A percentile compares a stretch with the other conserved stretches of the same genome.
These are phyloP conservation scores for Yarrowia deformans DNA, from an alignment of 805 yeast species.

Conservation along the genomic window DNA sequence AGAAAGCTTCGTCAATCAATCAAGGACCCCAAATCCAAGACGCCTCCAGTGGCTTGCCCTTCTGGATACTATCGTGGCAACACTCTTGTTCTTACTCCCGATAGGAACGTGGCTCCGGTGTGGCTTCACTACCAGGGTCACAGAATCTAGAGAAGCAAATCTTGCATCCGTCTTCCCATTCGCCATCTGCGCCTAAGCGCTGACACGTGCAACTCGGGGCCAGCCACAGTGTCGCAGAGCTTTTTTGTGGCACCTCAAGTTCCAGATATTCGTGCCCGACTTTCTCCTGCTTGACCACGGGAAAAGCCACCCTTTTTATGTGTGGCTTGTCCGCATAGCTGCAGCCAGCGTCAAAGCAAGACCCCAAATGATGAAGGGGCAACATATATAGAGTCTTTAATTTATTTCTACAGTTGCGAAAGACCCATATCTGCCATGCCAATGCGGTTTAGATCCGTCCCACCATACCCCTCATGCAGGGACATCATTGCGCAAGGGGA, in stretches of 20 bases:
- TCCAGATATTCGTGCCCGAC: background rate
- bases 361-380: background rate
- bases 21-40: background rate
- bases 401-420: background rate
- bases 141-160: background rate
- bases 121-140: conserved; percentile 13
- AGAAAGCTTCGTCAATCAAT: background rate
- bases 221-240: conserved; percentile 18
- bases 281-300: conserved; percentile 24
- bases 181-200: conserved; percentile 19
- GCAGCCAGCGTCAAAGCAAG: background rate
- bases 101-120: background rate
- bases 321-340: conserved; percentile 6
- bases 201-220: background rate
- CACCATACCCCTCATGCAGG: conserved; percentile 26
- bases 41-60: background rate
- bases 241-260: background rate
- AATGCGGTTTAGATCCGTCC: background rate
- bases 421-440: no score
- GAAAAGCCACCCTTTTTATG: conserved; percentile 11
- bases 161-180: background rate
- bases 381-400: background rate
- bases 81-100: background rate
- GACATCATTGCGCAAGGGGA: conserved; percentile 22
- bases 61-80: background rate